These are phyloP conservation scores for Calonectria pseudoturangicola DNA, from an alignment of 2,329 filamentous ascomycete species.

Conservation along the genomic window DNA sequence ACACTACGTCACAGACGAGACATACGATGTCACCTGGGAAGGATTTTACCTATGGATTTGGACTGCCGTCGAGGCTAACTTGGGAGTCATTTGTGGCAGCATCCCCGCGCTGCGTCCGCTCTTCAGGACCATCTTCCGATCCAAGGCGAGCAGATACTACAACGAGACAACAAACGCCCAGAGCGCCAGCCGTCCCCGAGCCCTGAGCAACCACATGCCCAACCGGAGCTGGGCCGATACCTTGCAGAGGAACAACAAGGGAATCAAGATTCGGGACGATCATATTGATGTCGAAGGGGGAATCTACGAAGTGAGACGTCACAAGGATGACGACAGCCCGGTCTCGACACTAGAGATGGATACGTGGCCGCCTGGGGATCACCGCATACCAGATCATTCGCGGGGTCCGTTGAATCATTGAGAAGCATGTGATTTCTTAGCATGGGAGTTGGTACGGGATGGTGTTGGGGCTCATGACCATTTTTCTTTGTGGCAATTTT, in stretches of 20 bases:
- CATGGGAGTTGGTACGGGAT: conserved; percentile 10
- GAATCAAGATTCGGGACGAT: conserved; percentile 51
- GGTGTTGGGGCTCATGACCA: conserved; percentile 19
- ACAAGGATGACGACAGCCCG: conserved; percentile 47
- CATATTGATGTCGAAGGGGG: conserved; percentile 49
- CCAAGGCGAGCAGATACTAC: conserved; percentile 52
- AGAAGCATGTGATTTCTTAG: conserved; percentile 5
- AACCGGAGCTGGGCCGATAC: conserved; percentile 47
- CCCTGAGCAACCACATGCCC: conserved; percentile 45
- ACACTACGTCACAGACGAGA: conserved; percentile 58
- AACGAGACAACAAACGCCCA: conserved; percentile 48
- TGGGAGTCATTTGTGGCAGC: conserved; percentile 65
- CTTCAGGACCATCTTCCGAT: conserved; percentile 52
- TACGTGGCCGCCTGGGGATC: conserved; percentile 47
- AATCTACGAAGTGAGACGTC: conserved; percentile 35
- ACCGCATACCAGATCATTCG: conserved; percentile 36
- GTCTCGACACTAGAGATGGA: conserved; percentile 51
- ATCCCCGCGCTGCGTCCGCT: conserved; percentile 59
- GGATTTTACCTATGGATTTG: conserved; percentile 65
- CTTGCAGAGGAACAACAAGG: conserved; percentile 48
- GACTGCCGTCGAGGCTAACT: conserved; percentile 64
- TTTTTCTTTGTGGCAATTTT: neutral
- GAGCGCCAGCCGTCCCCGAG: conserved; percentile 45
- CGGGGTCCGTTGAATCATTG: conserved; percentile 24
- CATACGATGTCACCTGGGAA: conserved; percentile 65